These are phyloP conservation scores for Leptomonas seymouri DNA, from an alignment of 208 protist species.

Conservation along the genomic window DNA sequence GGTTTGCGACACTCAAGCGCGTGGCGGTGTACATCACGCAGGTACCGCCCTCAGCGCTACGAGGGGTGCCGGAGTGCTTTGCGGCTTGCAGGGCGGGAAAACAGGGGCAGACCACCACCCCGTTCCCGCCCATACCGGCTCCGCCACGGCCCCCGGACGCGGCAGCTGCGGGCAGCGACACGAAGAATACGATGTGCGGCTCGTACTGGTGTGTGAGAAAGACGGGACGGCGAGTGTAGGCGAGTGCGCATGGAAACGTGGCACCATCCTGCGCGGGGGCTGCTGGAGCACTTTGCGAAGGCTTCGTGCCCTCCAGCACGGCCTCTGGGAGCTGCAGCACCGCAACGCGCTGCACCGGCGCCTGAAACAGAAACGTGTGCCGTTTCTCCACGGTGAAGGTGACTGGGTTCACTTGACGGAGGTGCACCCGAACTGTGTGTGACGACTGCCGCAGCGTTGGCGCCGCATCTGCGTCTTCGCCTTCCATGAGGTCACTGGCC, in stretches of 20 bases:
- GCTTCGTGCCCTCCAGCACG: not conserved
- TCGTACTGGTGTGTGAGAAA: constrained; percentile 66
- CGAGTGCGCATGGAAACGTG: constrained; percentile 16
- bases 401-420: constrained; percentile 48
- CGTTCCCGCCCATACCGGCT: constrained; percentile 3
- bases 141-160: not conserved
- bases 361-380: constrained; percentile 41
- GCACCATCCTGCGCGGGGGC: not conserved
- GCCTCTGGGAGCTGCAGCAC: no score
- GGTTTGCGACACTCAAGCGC: constrained; percentile 51
- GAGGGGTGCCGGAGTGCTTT: not conserved
- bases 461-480: not conserved
- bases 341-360: constrained; percentile 20
- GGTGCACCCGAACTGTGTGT: constrained; percentile 43
- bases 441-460: not conserved
- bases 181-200: constrained; percentile 65
- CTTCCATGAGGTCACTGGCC: not conserved
- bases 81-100: constrained; percentile 13
- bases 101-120: constrained; percentile 39
- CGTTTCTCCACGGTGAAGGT: constrained; percentile 61
- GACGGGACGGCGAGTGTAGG: constrained; percentile 49
- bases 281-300: not conserved
- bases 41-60: not conserved
- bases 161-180: constrained; percentile 17
- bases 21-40: constrained; percentile 3